These are phyloP conservation scores for Onygenales sp. DNA, from an alignment of 2,329 filamentous ascomycete species.

Conservation along the genomic window DNA sequence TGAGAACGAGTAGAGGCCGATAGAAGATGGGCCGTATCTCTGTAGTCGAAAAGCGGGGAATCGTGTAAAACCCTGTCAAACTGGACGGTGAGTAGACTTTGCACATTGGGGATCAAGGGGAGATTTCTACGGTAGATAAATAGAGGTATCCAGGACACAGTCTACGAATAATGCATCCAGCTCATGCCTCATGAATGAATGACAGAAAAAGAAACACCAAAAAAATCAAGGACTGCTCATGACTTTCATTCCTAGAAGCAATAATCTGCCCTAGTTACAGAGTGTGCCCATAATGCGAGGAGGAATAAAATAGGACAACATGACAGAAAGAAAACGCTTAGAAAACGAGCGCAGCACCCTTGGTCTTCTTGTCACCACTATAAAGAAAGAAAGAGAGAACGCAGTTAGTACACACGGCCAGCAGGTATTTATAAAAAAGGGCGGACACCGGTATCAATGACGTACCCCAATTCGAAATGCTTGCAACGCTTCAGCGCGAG, in stretches of 20 bases:
- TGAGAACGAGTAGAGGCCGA: too few species aligned
- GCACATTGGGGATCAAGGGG: too few species aligned
- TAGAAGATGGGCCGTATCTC: too few species aligned
- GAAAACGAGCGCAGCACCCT: conserved; percentile 99
- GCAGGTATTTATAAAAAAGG: not conserved
- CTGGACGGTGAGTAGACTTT: too few species aligned
- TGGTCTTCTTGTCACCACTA: conserved; percentile 99
- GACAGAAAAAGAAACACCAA: not conserved
- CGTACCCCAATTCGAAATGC: conserved; percentile 99
- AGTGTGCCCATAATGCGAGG: conserved; percentile 9
- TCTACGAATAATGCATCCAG: not conserved
- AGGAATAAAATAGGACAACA: conserved; percentile 6
- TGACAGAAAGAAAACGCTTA: conserved; percentile 52
- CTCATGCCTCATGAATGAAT: not conserved
- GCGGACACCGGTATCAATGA: conserved; percentile 17
- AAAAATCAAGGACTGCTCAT: conserved; percentile 7
- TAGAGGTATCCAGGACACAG: not conserved
- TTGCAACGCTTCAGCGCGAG: conserved; percentile 99
- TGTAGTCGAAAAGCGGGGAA: too few species aligned
- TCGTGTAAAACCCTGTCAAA: too few species aligned
- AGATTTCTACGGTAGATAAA: too few species aligned
- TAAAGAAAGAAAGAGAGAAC: conserved; percentile 16
- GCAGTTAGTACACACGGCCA: not conserved
- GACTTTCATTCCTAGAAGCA: conserved; percentile 12
- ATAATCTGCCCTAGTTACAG: conserved; percentile 10